phyloP scores from a whole-genome alignment of 1,284 basidiomycete species.

The Sanghuangporus baumii region DNA sequence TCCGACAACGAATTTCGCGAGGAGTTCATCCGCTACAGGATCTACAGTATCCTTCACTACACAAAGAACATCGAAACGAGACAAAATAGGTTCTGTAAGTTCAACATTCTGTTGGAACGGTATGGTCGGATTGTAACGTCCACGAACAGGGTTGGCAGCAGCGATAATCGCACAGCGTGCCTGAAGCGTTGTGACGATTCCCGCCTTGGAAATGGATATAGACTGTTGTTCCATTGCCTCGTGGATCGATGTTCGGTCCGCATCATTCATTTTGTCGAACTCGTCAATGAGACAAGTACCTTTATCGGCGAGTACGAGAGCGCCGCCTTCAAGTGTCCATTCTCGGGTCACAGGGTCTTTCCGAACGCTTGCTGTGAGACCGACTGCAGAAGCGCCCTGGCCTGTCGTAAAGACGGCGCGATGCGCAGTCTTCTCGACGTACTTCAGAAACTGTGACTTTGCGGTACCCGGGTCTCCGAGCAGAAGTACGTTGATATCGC shows the following conservation, averaged over 20 bases:
- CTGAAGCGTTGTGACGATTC: conserved; percentile 95
- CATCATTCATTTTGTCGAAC: conserved; percentile 99
- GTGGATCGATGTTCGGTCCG: conserved; percentile 95
- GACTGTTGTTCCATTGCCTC: conserved; percentile 99
- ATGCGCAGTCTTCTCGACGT: conserved; percentile 97
- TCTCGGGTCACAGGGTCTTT: conserved; percentile 97
- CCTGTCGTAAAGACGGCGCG: conserved; percentile 98
- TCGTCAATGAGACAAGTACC: conserved; percentile 99
- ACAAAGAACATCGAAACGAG: conserved; percentile 97
- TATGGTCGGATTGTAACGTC: conserved; percentile 94
- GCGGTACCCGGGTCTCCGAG: conserved; percentile 98
- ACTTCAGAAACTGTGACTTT: conserved; percentile 99
- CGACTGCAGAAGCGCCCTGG: conserved; percentile 96
- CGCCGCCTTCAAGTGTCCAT: conserved; percentile 98
- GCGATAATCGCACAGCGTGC: conserved; percentile 97
- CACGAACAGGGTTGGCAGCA: conserved; percentile 95
- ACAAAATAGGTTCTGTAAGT: conserved; percentile 96
- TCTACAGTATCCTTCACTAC: conserved; percentile 98
- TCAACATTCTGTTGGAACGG: conserved; percentile 99
- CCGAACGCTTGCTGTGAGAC: conserved; percentile 96
- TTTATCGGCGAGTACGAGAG: conserved; percentile 95
- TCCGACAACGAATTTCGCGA: conserved; percentile 96
- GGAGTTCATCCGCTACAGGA: conserved; percentile 93
- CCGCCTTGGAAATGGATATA: conserved; percentile 99
- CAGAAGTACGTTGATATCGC: conserved; percentile 95